Conservation (phyloP, 169 alveolate genomes). For the Eimeria sp. region DNA sequence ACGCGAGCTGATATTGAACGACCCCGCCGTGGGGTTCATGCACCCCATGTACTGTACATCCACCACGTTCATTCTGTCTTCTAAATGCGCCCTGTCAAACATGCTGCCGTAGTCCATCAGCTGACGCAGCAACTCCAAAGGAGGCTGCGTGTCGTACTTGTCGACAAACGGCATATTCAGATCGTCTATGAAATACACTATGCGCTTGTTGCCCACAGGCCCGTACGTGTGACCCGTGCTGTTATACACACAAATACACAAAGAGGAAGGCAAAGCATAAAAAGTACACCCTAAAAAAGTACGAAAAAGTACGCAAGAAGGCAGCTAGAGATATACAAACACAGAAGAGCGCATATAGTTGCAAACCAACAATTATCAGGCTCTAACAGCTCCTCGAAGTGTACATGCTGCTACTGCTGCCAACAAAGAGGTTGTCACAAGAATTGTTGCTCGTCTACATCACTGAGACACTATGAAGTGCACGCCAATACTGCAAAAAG, state of each 20-base stretch:
- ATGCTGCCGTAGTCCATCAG: conserved; percentile 90
- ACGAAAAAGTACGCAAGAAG: too few species aligned
- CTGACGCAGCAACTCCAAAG: conserved; percentile 96
- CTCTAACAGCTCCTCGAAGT: not conserved
- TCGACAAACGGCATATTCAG: conserved; percentile 97
- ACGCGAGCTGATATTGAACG: conserved; percentile 95
- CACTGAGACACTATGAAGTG: not conserved
- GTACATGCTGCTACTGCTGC: not conserved
- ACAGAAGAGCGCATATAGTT: not conserved
- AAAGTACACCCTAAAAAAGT: not conserved
- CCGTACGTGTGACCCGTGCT: conserved; percentile 96
- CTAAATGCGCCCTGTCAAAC: conserved; percentile 82
- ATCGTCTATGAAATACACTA: conserved; percentile 97
- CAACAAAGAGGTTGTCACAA: not conserved
- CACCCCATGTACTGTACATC: conserved; percentile 97
- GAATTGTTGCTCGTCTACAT: not conserved
- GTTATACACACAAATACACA: not conserved
- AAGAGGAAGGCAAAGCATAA: not conserved
- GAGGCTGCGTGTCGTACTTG: conserved; percentile 98
- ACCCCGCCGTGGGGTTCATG: conserved; percentile 97
- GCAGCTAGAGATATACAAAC: too few species aligned
- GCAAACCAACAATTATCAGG: not conserved
- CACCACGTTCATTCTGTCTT: conserved; percentile 94
- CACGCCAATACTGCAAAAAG: not conserved
- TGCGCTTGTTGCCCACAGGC: conserved; percentile 95